Percentiles rank a stretch among this genome's conserved stretches.
phyloP scores from a whole-genome alignment of 176 grass and related monocot species.

The Ananas comosus region DNA sequence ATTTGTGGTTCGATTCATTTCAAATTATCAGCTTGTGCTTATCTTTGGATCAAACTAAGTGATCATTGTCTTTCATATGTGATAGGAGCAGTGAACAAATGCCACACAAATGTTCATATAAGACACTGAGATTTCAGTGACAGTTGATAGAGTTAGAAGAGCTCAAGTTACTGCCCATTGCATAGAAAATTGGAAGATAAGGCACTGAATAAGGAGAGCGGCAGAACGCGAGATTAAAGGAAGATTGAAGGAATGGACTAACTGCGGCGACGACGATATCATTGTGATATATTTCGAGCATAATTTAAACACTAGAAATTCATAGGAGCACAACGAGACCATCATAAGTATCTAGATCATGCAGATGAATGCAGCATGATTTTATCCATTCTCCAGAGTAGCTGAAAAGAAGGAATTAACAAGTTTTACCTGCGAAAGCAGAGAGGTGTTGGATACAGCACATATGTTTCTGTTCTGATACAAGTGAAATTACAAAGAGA shows the following conservation, averaged over 20 bases:
- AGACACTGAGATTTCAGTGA: background rate
- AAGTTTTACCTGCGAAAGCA: no score
- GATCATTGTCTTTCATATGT: no score
- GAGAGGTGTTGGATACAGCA: no score
- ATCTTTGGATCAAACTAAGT: no score
- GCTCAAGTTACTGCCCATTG: background rate
- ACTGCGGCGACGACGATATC: background rate
- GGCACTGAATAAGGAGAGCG: background rate
- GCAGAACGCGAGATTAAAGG: background rate
- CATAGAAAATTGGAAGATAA: background rate
- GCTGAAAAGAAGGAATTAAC: background rate
- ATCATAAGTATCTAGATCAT: background rate
- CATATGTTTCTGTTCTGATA: no score
- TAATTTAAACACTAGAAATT: background rate
- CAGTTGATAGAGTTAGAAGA: background rate
- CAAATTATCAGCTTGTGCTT: no score
- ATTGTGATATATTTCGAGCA: background rate
- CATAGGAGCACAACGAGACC: background rate
- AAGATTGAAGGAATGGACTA: background rate
- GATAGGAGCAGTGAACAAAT: no score
- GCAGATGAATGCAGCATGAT: background rate
- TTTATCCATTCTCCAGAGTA: background rate
- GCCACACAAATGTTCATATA: background rate
- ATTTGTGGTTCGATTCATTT: background rate
- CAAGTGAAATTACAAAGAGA: no score